A percentile compares a stretch with the other conserved stretches of the same genome.
These are phyloP conservation scores for Mortierella sp. DNA, from an alignment of 371 early-diverging fungal species.

Conservation along the genomic window DNA sequence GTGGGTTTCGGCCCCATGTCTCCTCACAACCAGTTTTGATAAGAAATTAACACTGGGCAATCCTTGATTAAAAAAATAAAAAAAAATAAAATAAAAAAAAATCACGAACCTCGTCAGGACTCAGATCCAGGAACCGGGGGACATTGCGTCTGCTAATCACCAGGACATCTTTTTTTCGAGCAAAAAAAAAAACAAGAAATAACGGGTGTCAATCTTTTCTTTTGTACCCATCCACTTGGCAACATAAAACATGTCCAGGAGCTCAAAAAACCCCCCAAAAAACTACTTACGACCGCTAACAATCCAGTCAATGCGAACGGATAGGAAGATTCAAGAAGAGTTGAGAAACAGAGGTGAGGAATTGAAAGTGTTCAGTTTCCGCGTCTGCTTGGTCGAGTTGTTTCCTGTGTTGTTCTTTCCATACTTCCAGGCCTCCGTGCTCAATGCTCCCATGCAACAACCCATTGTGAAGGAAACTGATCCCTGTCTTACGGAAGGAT, in stretches of 20 bases:
- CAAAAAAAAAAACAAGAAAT: neutral
- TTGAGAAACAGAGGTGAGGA: too few species aligned
- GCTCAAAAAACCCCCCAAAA: too few species aligned
- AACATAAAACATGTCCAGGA: too few species aligned
- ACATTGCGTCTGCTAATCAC: conserved; percentile 79
- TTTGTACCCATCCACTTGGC: too few species aligned
- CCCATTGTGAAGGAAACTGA: neutral
- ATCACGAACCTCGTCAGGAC: conserved; percentile 77
- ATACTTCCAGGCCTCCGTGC: neutral
- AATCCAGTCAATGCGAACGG: conserved; percentile 58
- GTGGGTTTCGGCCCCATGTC: too few species aligned
- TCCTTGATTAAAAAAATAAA: neutral
- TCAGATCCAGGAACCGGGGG: conserved; percentile 80
- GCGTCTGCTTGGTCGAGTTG: neutral
- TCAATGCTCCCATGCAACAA: neutral
- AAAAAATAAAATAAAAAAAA: neutral
- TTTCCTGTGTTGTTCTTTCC: neutral
- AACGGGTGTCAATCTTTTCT: neutral
- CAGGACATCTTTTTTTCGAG: conserved; percentile 78
- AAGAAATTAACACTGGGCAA: neutral
- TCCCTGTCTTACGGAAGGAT: conserved; percentile 72
- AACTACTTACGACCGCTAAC: conserved; percentile 23
- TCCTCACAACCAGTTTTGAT: too few species aligned
- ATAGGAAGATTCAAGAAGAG: too few species aligned
- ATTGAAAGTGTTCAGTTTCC: neutral